A percentile compares a stretch with the other conserved stretches of the same genome.
Conservation (phyloP, 2,329 filamentous ascomycete genomes). For the Plenodomus biglobosus region DNA sequence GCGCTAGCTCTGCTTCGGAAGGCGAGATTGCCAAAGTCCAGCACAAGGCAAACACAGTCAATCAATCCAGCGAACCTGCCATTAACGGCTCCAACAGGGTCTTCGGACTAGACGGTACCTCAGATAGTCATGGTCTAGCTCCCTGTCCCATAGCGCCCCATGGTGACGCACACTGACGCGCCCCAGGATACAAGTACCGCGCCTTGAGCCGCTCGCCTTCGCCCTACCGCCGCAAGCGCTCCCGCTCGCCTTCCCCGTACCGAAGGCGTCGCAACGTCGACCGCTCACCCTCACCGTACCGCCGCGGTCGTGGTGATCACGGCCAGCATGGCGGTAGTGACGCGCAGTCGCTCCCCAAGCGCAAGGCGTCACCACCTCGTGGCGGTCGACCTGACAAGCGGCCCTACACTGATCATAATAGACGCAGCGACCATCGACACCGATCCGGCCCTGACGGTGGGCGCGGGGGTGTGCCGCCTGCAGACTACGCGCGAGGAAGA, state of each 20-base stretch:
- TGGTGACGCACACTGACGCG: conserved; percentile 2
- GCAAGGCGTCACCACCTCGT: conserved; percentile 46
- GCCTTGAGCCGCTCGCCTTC: conserved; percentile 36
- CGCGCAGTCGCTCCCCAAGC: conserved; percentile 44
- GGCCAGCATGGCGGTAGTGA: conserved; percentile 22
- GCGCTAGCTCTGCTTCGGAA: conserved; percentile 33
- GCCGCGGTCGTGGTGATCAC: conserved; percentile 25
- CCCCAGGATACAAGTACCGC: conserved; percentile 21
- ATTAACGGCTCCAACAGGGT: conserved; percentile 41
- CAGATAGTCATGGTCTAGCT: conserved; percentile 22
- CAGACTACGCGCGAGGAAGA: conserved; percentile 11
- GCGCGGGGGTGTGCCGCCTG: conserved; percentile 4
- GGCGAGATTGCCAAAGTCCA: conserved; percentile 31
- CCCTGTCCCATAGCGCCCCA: neutral
- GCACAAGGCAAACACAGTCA: conserved; percentile 41
- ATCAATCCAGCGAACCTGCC: conserved; percentile 29
- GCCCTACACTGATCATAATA: conserved; percentile 39
- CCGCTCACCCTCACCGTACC: conserved; percentile 35
- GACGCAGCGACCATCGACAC: conserved; percentile 61
- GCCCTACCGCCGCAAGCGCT: conserved; percentile 30
- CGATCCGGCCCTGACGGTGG: conserved; percentile 64
- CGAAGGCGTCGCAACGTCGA: conserved; percentile 23
- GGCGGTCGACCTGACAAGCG: conserved; percentile 59
- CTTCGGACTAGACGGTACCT: conserved; percentile 32
- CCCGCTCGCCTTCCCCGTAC: conserved; percentile 32